phyloP scores from a whole-genome alignment of 2,329 filamentous ascomycete species.

The Beauveria brongniartii region DNA sequence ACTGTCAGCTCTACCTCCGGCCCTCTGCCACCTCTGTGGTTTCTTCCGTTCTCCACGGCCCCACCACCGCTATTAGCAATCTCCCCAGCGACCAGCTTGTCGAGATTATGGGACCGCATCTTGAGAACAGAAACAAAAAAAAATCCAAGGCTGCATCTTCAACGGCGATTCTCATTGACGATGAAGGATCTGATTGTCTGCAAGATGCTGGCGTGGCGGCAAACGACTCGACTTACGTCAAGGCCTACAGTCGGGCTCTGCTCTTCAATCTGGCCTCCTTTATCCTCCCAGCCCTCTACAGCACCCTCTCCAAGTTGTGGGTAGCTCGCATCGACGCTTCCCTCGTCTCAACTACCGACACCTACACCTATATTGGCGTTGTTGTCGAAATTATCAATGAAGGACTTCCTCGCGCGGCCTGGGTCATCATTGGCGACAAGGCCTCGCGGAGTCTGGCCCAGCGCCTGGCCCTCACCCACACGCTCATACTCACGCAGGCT shows the following conservation, averaged over 20 bases:
- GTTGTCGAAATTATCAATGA: slow-evolving; percentile 65
- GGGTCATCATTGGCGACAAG: slow-evolving; percentile 60
- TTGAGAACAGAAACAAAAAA: background rate
- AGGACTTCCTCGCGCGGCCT: slow-evolving; percentile 59
- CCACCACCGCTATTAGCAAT: background rate
- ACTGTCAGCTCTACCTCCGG: background rate
- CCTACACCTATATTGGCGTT: slow-evolving; percentile 61
- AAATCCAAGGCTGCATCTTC: background rate
- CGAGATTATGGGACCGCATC: background rate
- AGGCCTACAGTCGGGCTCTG: slow-evolving; percentile 37
- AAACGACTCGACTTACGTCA: slow-evolving; percentile 13
- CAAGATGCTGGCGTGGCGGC: background rate
- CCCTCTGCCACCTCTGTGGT: background rate
- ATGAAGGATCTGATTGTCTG: background rate
- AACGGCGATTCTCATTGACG: background rate
- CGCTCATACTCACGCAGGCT: slow-evolving; percentile 52
- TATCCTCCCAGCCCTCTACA: slow-evolving; percentile 57
- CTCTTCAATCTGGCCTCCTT: slow-evolving; percentile 57
- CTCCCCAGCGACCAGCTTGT: background rate
- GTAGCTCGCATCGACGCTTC: slow-evolving; percentile 56
- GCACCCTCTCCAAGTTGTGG: slow-evolving; percentile 62
- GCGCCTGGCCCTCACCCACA: slow-evolving; percentile 53
- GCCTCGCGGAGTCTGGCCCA: slow-evolving; percentile 40
- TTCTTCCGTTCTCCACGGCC: slow-evolving; percentile 2
- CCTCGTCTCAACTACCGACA: slow-evolving; percentile 29